Evolutionary conservation across 148 eudicot genomes (phyloP), one percentile per base, ranked within the genome.

Genomic region (Vaccinium darrowii): DNA sequence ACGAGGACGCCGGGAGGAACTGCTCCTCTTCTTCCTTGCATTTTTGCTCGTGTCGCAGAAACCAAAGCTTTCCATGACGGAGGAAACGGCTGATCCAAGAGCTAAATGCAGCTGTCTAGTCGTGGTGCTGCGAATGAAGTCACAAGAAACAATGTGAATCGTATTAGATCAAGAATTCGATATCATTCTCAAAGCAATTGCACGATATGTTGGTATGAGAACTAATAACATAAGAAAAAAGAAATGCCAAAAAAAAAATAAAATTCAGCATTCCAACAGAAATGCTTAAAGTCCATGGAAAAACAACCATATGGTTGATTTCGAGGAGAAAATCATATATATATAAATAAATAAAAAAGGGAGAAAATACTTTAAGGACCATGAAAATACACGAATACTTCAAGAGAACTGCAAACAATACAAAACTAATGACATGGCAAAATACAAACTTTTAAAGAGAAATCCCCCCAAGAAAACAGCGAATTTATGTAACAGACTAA

Each of bases 21-120:
- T 69, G 62, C 92, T 90, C 84, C 92, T 88, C 85, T 87, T 90
- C 81, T 84, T 90, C 87, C 85, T 81, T 52, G 62, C 84, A 74
- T 86, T 73, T 33, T 51, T 83, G 69, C 71, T 56, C 5, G 25
- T 52, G 14, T 83, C 80, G 6, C 71, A 21, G 14, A 83, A 83
- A 19, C 79, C 80, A 83, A 83, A 54, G 18, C 80, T 83, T 56
- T 83, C 85, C 85, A 83, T 83, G 57, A 15, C n/a, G 56, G 69
- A 2, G 2, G 2, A 83, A 57, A 36, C 8, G 16, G 21, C 73
- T 74, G 23, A 56, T 39, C 54, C 80, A 33, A 19, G 56, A 83
- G 69, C 69, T n/a, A 27, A 25, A 23, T 47, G 63, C 3, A 9
- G 85, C 63, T 67, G 51, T 50, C 62, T 16, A 73, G 23, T 53